These are phyloP conservation scores for Aspergillus luchuensis DNA, from an alignment of 2,329 filamentous ascomycete species.

Conservation along the genomic window DNA sequence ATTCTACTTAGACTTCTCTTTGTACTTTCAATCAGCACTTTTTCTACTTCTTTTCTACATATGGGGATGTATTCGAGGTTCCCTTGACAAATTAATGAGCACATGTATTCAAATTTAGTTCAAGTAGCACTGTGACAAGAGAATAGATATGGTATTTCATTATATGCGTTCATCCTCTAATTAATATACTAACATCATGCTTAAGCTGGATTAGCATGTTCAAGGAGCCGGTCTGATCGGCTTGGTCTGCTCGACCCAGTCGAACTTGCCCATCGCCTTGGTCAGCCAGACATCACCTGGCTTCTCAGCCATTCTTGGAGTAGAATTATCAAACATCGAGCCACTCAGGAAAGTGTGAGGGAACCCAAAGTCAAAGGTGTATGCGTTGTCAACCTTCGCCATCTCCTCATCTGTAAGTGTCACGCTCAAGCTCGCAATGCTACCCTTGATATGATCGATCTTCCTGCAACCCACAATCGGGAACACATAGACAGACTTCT, in stretches of 20 bases:
- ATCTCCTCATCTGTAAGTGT: constrained; percentile 56
- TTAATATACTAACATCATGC: too few species aligned
- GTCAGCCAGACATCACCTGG: constrained; percentile 13
- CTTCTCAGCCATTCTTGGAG: neutral
- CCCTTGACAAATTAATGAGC: too few species aligned
- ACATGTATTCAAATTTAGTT: fast-evolving
- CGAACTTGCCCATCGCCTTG: constrained; percentile 7
- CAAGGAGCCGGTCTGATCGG: neutral
- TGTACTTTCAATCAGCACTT: too few species aligned
- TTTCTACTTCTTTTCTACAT: too few species aligned
- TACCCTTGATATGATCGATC: constrained; percentile 54
- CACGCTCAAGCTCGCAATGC: constrained; percentile 56
- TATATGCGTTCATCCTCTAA: too few species aligned
- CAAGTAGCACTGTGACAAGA: too few species aligned
- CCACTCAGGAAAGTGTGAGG: constrained; percentile 35
- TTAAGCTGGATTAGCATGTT: neutral
- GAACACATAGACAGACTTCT: constrained; percentile 54
- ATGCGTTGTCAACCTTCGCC: constrained; percentile 53
- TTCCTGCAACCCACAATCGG: constrained; percentile 56
- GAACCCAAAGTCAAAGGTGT: constrained; percentile 46
- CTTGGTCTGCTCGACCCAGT: constrained; percentile 8
- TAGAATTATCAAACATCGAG: constrained; percentile 1
- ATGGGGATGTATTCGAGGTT: too few species aligned
- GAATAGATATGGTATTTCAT: too few species aligned
- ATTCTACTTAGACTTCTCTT: too few species aligned